Percentiles rank a stretch among this genome's conserved stretches.
Evolutionary conservation across 2,329 filamentous ascomycete genomes (phyloP).

Genomic region (Sphaerulina vaccinii): DNA sequence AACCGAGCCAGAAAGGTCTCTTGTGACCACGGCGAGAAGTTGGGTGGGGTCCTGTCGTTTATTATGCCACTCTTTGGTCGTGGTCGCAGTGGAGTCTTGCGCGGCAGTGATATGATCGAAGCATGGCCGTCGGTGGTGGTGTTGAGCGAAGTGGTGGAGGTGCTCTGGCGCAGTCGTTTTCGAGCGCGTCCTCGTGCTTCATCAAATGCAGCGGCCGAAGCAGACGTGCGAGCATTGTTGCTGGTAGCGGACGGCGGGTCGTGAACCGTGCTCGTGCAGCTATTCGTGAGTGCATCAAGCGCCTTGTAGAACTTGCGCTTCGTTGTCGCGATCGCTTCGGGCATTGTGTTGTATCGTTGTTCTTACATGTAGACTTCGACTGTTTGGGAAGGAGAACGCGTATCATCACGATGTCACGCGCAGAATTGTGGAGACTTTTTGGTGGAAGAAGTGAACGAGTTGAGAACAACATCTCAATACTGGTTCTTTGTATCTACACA

Average conservation of each 20-base stretch:
- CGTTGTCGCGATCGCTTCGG: conserved; percentile 66
- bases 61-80: conserved; percentile 9
- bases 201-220: conserved; percentile 24
- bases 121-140: conserved; percentile 12
- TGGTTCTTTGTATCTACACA: conserved; percentile 25
- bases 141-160: conserved; percentile 28
- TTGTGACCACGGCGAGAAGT: conserved; percentile 84
- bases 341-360: conserved; percentile 29
- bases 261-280: conserved; percentile 41
- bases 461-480: not conserved
- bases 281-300: conserved; percentile 57
- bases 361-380: too few species aligned
- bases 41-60: conserved; percentile 47
- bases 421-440: too few species aligned
- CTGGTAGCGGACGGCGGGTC: conserved; percentile 36
- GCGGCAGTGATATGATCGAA: conserved; percentile 33
- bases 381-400: too few species aligned
- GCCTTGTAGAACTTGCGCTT: conserved; percentile 81
- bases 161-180: conserved; percentile 35
- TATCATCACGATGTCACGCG: too few species aligned
- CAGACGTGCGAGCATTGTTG: conserved; percentile 24
- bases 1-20: conserved; percentile 76
- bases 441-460: too few species aligned
- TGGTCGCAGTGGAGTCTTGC: conserved; percentile 20
- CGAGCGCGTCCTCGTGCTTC: conserved; percentile 31